phyloP scores from a whole-genome alignment of 257 asterid species.

The Jacaranda copaia region DNA sequence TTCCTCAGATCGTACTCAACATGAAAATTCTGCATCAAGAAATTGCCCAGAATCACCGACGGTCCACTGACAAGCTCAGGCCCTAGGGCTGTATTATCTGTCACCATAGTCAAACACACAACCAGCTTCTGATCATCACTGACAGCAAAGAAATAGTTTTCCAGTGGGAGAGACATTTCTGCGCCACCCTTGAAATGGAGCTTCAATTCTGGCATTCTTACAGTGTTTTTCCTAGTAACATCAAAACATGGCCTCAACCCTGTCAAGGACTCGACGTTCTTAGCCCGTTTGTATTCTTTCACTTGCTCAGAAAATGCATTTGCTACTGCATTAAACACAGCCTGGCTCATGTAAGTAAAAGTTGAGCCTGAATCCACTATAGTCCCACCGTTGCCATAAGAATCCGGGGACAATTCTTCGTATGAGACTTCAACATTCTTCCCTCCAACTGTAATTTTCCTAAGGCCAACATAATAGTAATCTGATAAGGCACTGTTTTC shows the following conservation, averaged over 20 bases:
- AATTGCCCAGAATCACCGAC: slow-evolving; percentile 79
- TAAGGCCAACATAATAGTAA: slow-evolving; percentile 70
- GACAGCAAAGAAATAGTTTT: slow-evolving; percentile 65
- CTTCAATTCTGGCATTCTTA: slow-evolving; percentile 60
- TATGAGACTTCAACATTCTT: slow-evolving; percentile 54
- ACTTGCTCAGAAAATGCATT: slow-evolving; percentile 59
- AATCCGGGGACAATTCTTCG: slow-evolving; percentile 52
- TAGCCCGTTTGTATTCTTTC: slow-evolving; percentile 53
- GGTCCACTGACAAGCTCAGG: slow-evolving; percentile 61
- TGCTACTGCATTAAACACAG: slow-evolving; percentile 45
- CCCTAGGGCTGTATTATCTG: slow-evolving; percentile 49
- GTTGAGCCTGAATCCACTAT: slow-evolving; percentile 92
- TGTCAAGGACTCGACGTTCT: slow-evolving; percentile 51
- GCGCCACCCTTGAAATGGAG: slow-evolving; percentile 87
- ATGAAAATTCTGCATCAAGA: slow-evolving; percentile 80
- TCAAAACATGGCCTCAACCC: slow-evolving; percentile 82
- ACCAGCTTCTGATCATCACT: slow-evolving; percentile 38
- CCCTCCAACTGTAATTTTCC: slow-evolving; percentile 71
- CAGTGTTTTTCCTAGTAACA: slow-evolving; percentile 47
- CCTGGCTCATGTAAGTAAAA: slow-evolving; percentile 61
- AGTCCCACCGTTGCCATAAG: slow-evolving; percentile 78
- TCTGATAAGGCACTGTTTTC: slow-evolving; percentile 46
- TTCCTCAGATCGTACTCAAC: slow-evolving; percentile 82
- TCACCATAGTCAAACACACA: slow-evolving; percentile 65
- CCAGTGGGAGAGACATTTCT: slow-evolving; percentile 71